A percentile compares a stretch with the other conserved stretches of the same genome.
phyloP scores from a whole-genome alignment of 352 stramenopile genomes.

The Globisporangium abappressorium region DNA sequence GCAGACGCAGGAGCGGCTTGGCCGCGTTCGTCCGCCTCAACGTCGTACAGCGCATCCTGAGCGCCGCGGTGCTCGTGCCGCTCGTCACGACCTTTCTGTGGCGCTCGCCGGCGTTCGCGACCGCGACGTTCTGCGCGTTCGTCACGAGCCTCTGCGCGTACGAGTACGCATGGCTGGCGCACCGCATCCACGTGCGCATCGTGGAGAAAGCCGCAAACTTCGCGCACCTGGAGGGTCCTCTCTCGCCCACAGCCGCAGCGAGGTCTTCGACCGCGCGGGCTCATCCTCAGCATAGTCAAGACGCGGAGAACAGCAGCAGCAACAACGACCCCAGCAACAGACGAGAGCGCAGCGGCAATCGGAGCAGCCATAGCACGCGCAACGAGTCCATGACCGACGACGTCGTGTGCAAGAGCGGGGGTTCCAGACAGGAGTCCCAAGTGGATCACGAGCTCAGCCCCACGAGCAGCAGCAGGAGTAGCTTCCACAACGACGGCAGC shows the following conservation, averaged over 20 bases:
- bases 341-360: constrained; percentile 1
- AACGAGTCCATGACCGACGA: constrained; percentile 29
- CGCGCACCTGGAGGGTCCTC: constrained; percentile 7
- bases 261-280: background rate
- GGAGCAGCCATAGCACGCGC: constrained; percentile 25
- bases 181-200: constrained; percentile 60
- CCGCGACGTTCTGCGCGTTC: constrained; percentile 63
- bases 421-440: background rate
- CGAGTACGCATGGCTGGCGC: constrained; percentile 67
- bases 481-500: background rate
- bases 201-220: constrained; percentile 16
- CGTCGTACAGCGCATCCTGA: constrained; percentile 58
- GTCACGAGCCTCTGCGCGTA: constrained; percentile 63
- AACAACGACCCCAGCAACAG: background rate
- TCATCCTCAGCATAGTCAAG: background rate
- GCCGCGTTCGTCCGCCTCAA: constrained; percentile 33
- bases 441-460: constrained; percentile 21
- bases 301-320: background rate
- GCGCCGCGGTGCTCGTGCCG: constrained; percentile 51
- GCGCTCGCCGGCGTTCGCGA: constrained; percentile 60
- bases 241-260: constrained; percentile 6
- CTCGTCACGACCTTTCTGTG: constrained; percentile 66
- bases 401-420: background rate
- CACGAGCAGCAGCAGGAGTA: constrained; percentile 20
- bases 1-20: background rate